Percentiles rank a stretch among this genome's conserved stretches.
Conservation (phyloP, 116 monocot genomes). For the Dioscorea cayenensis region DNA sequence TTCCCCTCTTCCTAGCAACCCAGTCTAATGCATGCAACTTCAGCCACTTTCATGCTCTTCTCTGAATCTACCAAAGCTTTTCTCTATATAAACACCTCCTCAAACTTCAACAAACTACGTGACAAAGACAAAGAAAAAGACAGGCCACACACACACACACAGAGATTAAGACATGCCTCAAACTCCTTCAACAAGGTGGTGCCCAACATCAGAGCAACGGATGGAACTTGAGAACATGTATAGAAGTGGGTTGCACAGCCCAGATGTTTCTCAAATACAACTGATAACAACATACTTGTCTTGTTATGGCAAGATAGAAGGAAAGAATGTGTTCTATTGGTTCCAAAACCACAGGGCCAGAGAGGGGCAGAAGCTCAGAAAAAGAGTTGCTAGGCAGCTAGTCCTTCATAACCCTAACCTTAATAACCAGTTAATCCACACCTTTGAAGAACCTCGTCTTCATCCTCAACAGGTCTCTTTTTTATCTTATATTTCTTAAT, state of each 20-base stretch:
- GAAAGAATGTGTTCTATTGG: slow-evolving; percentile 81
- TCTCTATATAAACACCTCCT: too few species aligned
- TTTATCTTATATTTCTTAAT: not conserved
- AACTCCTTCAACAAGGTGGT: slow-evolving; percentile 65
- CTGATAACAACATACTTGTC: slow-evolving; percentile 59
- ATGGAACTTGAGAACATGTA: slow-evolving; percentile 79
- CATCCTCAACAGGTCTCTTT: slow-evolving; percentile 1
- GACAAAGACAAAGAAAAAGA: too few species aligned
- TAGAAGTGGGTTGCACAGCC: slow-evolving; percentile 54
- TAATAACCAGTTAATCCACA: slow-evolving; percentile 3
- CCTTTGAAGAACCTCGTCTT: slow-evolving; percentile 7
- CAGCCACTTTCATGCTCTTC: too few species aligned
- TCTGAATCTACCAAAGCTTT: too few species aligned
- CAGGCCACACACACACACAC: too few species aligned
- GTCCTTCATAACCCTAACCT: slow-evolving; percentile 3
- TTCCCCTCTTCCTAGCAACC: too few species aligned
- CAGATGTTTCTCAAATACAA: slow-evolving; percentile 64
- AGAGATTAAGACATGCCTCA: slow-evolving; percentile 31
- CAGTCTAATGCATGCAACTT: too few species aligned
- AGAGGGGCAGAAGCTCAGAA: slow-evolving; percentile 53
- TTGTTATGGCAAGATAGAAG: slow-evolving; percentile 63
- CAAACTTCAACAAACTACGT: too few species aligned
- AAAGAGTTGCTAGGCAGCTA: slow-evolving; percentile 31
- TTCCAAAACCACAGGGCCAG: slow-evolving; percentile 80
- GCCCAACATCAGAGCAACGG: slow-evolving; percentile 64